Percentiles rank a stretch among this genome's conserved stretches.
Evolutionary conservation across 352 stramenopile genomes (phyloP).

Genomic region (Globisporangium nunn): DNA sequence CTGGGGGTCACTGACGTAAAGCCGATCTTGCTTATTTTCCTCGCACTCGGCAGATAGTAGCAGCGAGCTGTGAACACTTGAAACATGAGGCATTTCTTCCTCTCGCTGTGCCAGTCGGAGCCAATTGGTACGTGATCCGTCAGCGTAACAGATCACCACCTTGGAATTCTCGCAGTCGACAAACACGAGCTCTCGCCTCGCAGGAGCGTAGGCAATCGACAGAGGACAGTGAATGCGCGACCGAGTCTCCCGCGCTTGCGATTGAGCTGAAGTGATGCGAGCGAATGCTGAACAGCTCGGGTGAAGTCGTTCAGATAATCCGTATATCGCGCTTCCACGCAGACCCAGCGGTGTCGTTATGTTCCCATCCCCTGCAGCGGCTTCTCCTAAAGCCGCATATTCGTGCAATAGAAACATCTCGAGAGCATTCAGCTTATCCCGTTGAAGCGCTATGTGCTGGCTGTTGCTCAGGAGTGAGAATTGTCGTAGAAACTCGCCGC

Average conservation of each 20-base stretch:
- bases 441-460: conserved; percentile 38
- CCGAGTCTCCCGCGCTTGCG: conserved; percentile 21
- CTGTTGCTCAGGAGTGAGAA: conserved; percentile 38
- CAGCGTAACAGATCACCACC: conserved; percentile 42
- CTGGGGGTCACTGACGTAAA: conserved; percentile 48
- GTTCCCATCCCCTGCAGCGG: background rate
- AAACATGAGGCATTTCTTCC: conserved; percentile 1
- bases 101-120: conserved; percentile 13
- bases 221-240: conserved; percentile 43
- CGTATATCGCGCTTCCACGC: conserved; percentile 25
- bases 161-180: conserved; percentile 48
- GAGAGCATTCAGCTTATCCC: conserved; percentile 22
- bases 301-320: conserved; percentile 33
- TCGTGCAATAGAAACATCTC: conserved; percentile 20
- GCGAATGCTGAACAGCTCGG: conserved; percentile 29
- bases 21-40: background rate
- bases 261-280: conserved; percentile 22
- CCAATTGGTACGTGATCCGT: conserved; percentile 39
- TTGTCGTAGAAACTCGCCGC: conserved; percentile 37
- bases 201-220: conserved; percentile 21
- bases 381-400: conserved; percentile 20
- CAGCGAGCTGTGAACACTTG: conserved; percentile 25
- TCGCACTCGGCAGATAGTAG: conserved; percentile 6
- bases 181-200: conserved; percentile 31
- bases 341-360: conserved; percentile 14